Evolutionary conservation across 441 rosid genomes (phyloP).

Genomic region (Gossypium aridum): DNA sequence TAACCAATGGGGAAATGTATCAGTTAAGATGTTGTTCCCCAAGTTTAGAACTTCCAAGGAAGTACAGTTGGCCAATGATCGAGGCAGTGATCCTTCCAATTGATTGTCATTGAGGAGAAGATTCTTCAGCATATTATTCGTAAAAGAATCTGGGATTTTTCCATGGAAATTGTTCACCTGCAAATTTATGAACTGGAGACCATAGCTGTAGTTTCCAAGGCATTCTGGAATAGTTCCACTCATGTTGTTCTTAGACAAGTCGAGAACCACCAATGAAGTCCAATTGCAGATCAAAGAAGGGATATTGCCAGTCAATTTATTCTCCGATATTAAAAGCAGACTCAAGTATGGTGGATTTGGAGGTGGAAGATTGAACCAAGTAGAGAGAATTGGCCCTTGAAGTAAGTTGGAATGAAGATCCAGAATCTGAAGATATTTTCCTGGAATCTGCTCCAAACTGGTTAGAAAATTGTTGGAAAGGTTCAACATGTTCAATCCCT

Average conservation of each 20-base stretch:
- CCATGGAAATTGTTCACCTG: conserved; percentile 14
- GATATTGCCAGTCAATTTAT: conserved; percentile 14
- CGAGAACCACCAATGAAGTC: conserved; percentile 13
- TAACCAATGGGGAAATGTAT: conserved; percentile 15
- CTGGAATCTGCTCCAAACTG: conserved; percentile 1
- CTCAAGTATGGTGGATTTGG: conserved; percentile 6
- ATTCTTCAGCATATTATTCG: background rate
- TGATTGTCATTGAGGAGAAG: background rate
- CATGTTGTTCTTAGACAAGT: conserved; percentile 20
- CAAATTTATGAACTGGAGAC: conserved; percentile 10
- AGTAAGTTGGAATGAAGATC: conserved; percentile 18
- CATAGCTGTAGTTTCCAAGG: conserved; percentile 4
- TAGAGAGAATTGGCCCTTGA: conserved; percentile 9
- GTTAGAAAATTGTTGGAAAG: background rate
- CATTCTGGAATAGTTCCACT: conserved; percentile 17
- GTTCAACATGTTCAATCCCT: background rate
- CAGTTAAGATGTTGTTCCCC: conserved; percentile 17
- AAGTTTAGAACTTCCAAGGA: conserved; percentile 17
- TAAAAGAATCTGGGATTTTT: conserved; percentile 10
- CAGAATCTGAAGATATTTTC: background rate
- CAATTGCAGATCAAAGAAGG: conserved; percentile 17
- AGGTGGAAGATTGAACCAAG: background rate
- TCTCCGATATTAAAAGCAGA: background rate
- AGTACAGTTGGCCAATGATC: conserved; percentile 8
- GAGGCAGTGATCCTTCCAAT: conserved; percentile 15